Evolutionary conservation across 176 grass and related monocot genomes (phyloP), one percentile per base, ranked within the genome.

Genomic region (Oryza brachyantha): DNA sequence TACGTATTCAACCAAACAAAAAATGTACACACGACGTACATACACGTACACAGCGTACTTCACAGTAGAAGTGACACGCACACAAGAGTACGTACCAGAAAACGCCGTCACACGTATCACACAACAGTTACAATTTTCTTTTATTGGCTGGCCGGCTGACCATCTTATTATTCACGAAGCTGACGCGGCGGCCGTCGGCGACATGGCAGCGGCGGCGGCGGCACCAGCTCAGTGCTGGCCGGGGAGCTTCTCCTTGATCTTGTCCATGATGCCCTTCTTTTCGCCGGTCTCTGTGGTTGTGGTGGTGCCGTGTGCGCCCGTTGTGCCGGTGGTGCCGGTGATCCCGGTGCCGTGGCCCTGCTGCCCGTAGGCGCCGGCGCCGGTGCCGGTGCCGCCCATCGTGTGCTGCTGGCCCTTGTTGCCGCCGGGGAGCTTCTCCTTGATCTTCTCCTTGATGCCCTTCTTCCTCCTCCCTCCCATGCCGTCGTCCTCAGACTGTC

Each of bases 201-300:
- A n/a, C n/a, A n/a, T n/a, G n/a, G n/a, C n/a, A n/a, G n/a, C n/a
- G n/a, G n/a, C n/a, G n/a, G n/a, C n/a, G n/a, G n/a, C n/a, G n/a
- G n/a, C n/a, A n/a, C n/a, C 24, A 0, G 61, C 61, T 84, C 48
- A 87, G 80, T 87, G 75, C 17, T 82, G 84, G 3, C 91, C 84
- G 12, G 91, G 91, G n/a, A 93, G 81, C 84, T 93, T 93, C 78
- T 90, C 87, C 84, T 90, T 90, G 68, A 93, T 88, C 91, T 93
- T 93, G 24, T 80, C 84, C 84, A 93, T 90, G 7, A 93, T 4
- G 7, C 87, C 91, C 52, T 93, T 93, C 84, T 93, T 87, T 62
- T 93, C 91, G 1, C 77, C 79, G 34, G 64, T 46, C n/a, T n/a
- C n/a, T 10, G 37, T 65, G 7, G 41, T 42, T 4, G 42, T 17